A percentile compares a stretch with the other conserved stretches of the same genome.
Evolutionary conservation across 2,329 filamentous ascomycete genomes (phyloP).

Genomic region (Penicillium palitans): DNA sequence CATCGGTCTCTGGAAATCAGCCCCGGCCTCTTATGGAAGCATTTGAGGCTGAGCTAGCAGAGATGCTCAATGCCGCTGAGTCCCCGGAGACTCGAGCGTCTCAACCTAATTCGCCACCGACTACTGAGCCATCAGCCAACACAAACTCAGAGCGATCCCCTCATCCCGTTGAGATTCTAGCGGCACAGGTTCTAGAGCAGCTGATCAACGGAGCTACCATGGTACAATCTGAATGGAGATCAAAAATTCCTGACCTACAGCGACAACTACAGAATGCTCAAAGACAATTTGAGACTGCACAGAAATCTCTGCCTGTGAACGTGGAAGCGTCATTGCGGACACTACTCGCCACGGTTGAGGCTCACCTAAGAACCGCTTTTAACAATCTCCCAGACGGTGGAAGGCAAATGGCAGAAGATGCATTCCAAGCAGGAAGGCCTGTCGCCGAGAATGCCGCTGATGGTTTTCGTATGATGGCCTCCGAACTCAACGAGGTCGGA

Average conservation of each 20-base stretch:
- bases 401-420: slow-evolving; percentile 38
- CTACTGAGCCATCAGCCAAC: slow-evolving; percentile 13
- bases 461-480: slow-evolving; percentile 42
- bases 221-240: slow-evolving; percentile 38
- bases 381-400: slow-evolving; percentile 40
- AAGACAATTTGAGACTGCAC: slow-evolving; percentile 35
- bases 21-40: slow-evolving; percentile 39
- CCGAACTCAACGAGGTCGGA: slow-evolving; percentile 44
- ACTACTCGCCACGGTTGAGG: slow-evolving; percentile 39
- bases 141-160: slow-evolving; percentile 16
- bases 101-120: slow-evolving; percentile 12
- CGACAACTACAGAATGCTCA: slow-evolving; percentile 38
- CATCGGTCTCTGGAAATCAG: slow-evolving; percentile 21
- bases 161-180: slow-evolving; percentile 35
- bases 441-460: slow-evolving; percentile 40
- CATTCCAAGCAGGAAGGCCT: slow-evolving; percentile 38
- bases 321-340: slow-evolving; percentile 38
- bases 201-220: slow-evolving; percentile 38
- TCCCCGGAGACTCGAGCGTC: slow-evolving; percentile 10
- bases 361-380: slow-evolving; percentile 39
- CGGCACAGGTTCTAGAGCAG: slow-evolving; percentile 34
- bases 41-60: slow-evolving; percentile 44
- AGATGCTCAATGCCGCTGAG: slow-evolving; percentile 31
- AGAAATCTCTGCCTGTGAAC: slow-evolving; percentile 38
- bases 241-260: slow-evolving; percentile 41